A percentile compares a stretch with the other conserved stretches of the same genome.
Conservation (phyloP, 23 red algal genomes). For the Gracilariopsis chorda region DNA sequence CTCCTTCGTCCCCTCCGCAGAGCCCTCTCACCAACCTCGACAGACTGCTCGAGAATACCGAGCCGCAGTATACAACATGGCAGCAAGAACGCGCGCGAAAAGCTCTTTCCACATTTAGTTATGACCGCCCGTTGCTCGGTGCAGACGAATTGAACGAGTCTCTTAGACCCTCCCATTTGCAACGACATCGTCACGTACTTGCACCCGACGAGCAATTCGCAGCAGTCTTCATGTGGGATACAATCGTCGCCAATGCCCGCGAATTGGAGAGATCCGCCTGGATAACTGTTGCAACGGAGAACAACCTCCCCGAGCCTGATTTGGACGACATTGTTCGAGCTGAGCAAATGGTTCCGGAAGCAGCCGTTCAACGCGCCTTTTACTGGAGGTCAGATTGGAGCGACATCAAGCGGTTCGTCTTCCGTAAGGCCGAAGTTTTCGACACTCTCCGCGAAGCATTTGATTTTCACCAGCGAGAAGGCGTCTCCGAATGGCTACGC, state of each 20-base stretch:
- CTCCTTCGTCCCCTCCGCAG: background rate
- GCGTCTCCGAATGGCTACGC: conserved; percentile 66
- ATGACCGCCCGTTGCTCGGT: conserved; percentile 18
- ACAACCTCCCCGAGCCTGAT: conserved; percentile 37
- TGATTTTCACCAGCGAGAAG: conserved; percentile 25
- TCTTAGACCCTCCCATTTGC: conserved; percentile 55
- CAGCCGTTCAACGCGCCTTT: conserved; percentile 75
- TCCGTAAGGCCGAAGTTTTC: conserved; percentile 80
- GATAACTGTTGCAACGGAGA: conserved; percentile 71
- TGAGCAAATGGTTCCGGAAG: conserved; percentile 79
- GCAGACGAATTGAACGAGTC: conserved; percentile 86
- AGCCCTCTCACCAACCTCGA: conserved; percentile 11
- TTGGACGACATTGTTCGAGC: conserved; percentile 72
- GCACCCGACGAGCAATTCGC: conserved; percentile 91
- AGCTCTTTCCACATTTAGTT: conserved; percentile 35
- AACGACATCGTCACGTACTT: conserved; percentile 73
- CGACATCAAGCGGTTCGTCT: conserved; percentile 77
- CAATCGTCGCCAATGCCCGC: conserved; percentile 65
- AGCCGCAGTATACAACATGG: conserved; percentile 39
- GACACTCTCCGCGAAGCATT: background rate
- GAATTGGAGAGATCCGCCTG: conserved; percentile 77
- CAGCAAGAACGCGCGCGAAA: background rate
- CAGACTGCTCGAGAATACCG: conserved; percentile 29
- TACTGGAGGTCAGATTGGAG: conserved; percentile 89
- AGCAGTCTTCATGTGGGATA: conserved; percentile 84